phyloP scores from a whole-genome alignment of 768 basidiomycete species.

The Porpolomopsis calyptriformis region DNA sequence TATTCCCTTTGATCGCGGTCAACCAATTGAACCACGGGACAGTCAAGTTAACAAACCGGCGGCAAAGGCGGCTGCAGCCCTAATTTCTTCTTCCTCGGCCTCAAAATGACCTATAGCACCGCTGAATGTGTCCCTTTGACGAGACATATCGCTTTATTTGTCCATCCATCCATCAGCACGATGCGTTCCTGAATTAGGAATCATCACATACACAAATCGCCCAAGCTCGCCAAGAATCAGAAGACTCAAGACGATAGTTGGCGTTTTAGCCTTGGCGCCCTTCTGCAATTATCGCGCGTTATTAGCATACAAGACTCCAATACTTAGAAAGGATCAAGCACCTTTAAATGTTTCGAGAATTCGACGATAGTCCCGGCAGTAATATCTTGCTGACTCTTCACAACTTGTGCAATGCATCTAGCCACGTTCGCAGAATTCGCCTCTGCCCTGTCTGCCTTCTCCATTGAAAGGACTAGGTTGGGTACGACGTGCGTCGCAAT shows the following conservation, averaged over 20 bases:
- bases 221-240: slow-evolving; percentile 90
- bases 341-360: slow-evolving; percentile 76
- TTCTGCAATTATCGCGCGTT: slow-evolving; percentile 20
- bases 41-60: slow-evolving; percentile 39
- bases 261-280: slow-evolving; percentile 51
- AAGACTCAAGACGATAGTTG: slow-evolving; percentile 70
- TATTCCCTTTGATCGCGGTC: slow-evolving; percentile 52
- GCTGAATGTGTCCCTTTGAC: slow-evolving; percentile 68
- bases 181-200: neutral
- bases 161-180: neutral
- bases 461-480: slow-evolving; percentile 53
- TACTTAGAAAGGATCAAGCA: slow-evolving; percentile 18
- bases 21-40: neutral
- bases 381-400: slow-evolving; percentile 55
- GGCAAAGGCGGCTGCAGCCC: slow-evolving; percentile 89
- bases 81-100: slow-evolving; percentile 73
- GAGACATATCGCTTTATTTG: slow-evolving; percentile 70
- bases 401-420: slow-evolving; percentile 75
- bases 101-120: slow-evolving; percentile 64
- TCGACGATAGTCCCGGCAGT: slow-evolving; percentile 79
- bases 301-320: neutral
- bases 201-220: slow-evolving; percentile 60
- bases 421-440: slow-evolving; percentile 63
- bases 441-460: slow-evolving; percentile 53
- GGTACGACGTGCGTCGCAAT: slow-evolving; percentile 77